Conservation (phyloP, 2,329 filamentous ascomycete genomes). For the Nannizziopsis barbatae region DNA sequence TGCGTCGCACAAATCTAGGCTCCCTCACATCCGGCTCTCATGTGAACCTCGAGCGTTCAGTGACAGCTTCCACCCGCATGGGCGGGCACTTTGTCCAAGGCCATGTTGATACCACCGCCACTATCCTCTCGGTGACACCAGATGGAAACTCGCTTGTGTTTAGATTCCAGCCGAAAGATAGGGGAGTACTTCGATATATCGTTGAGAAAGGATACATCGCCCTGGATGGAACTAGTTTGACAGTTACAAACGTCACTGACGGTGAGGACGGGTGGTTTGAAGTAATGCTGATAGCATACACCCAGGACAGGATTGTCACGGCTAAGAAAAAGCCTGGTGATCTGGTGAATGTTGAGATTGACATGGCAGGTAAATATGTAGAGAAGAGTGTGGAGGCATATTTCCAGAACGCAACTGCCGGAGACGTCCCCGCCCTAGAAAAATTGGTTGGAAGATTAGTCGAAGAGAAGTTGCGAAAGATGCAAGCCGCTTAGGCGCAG, state of each 20-base stretch:
- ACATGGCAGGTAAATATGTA: slow-evolving; percentile 59
- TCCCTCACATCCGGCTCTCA: slow-evolving; percentile 51
- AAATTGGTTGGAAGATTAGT: slow-evolving; percentile 66
- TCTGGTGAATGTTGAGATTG: slow-evolving; percentile 82
- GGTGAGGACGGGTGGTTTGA: slow-evolving; percentile 71
- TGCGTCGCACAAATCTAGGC: slow-evolving; percentile 92
- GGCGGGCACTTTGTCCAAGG: slow-evolving; percentile 97
- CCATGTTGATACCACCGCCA: slow-evolving; percentile 83
- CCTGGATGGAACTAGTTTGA: slow-evolving; percentile 88
- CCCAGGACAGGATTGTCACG: slow-evolving; percentile 80
- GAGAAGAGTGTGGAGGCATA: slow-evolving; percentile 76
- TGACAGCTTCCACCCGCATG: slow-evolving; percentile 86
- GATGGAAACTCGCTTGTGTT: slow-evolving; percentile 90
- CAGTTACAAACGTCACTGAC: slow-evolving; percentile 77
- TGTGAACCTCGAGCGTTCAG: slow-evolving; percentile 90
- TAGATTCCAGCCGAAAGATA: slow-evolving; percentile 61
- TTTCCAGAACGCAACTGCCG: slow-evolving; percentile 41
- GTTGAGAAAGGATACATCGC: slow-evolving; percentile 95
- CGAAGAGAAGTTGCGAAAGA: slow-evolving; percentile 50
- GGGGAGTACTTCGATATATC: slow-evolving; percentile 66
- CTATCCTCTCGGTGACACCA: slow-evolving; percentile 57
- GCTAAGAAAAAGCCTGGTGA: slow-evolving; percentile 69
- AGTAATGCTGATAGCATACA: slow-evolving; percentile 96
- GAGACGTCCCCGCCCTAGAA: slow-evolving; percentile 45
- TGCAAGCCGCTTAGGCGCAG: neutral